Evolutionary conservation across 192 early-diverging fungal species (phyloP).

Genomic region (Backusella sp.): DNA sequence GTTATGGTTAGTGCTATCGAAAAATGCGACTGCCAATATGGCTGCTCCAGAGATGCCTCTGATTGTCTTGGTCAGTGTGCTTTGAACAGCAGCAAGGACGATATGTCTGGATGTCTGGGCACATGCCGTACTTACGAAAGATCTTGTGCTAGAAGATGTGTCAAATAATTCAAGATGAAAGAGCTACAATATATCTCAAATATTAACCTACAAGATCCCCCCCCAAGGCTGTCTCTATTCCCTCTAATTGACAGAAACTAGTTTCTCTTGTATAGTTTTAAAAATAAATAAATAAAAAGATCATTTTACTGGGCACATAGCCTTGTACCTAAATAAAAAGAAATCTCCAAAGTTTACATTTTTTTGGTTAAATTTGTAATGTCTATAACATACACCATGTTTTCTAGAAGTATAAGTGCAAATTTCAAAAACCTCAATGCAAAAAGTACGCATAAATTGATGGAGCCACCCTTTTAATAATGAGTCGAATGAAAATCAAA

Average conservation of each 20-base stretch:
- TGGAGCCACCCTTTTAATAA: too few relatives aligned
- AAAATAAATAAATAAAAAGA: too few relatives aligned
- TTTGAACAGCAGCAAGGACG: background rate
- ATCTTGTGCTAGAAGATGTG: background rate
- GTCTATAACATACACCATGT: too few relatives aligned
- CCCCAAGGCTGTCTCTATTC: background rate
- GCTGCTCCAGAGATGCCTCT: background rate
- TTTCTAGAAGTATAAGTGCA: too few relatives aligned
- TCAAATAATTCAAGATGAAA: background rate
- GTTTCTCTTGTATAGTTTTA: background rate
- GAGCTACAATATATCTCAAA: background rate
- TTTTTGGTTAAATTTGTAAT: too few relatives aligned
- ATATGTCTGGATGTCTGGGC: background rate
- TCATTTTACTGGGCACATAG: too few relatives aligned
- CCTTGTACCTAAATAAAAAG: too few relatives aligned
- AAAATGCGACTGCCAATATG: background rate
- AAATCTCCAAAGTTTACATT: too few relatives aligned
- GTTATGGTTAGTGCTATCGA: background rate
- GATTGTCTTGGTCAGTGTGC: background rate
- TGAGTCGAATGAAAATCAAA: too few relatives aligned
- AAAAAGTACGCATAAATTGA: too few relatives aligned
- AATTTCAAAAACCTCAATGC: too few relatives aligned
- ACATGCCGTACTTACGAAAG: background rate
- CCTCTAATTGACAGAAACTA: background rate
- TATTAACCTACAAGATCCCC: background rate